Evolutionary conservation across 2,329 filamentous ascomycete genomes (phyloP).

Genomic region (Fusarium zealandicum): DNA sequence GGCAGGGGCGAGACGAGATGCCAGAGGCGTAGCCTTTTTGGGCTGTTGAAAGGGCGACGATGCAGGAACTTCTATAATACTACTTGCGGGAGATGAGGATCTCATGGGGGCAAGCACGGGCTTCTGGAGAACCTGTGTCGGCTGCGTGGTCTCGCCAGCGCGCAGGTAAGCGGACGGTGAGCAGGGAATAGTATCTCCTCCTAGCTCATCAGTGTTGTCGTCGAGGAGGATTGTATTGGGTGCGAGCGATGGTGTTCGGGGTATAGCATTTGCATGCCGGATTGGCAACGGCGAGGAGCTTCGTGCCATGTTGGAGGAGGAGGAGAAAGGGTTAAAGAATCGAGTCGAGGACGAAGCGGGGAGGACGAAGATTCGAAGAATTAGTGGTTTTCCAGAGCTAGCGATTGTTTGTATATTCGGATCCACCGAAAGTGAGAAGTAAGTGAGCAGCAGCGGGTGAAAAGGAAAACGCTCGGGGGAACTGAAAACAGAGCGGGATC

Average conservation of each 20-base stretch:
- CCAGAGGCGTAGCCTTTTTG: conserved; percentile 46
- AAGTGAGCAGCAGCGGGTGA: conserved; percentile 16
- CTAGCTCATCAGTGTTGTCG: conserved; percentile 56
- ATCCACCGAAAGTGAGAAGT: conserved; percentile 23
- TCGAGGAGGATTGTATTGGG: conserved; percentile 41
- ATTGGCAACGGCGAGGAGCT: conserved; percentile 45
- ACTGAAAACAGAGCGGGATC: background rate
- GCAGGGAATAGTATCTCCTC: conserved; percentile 55
- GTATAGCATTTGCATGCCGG: conserved; percentile 41
- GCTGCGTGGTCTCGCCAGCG: conserved; percentile 50
- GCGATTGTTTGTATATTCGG: conserved; percentile 22
- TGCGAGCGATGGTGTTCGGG: conserved; percentile 40
- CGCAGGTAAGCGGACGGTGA: conserved; percentile 50
- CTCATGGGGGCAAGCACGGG: conserved; percentile 44
- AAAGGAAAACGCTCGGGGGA: background rate
- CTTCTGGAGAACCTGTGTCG: conserved; percentile 56
- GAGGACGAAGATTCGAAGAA: conserved; percentile 4
- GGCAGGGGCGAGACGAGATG: conserved; percentile 74
- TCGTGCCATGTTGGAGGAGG: conserved; percentile 39
- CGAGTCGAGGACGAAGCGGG: conserved; percentile 18
- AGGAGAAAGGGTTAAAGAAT: conserved; percentile 12
- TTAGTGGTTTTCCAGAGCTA: conserved; percentile 5
- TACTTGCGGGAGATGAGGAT: conserved; percentile 55
- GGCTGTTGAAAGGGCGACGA: conserved; percentile 75
- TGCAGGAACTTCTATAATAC: conserved; percentile 79